Evolutionary conservation across 768 basidiomycete species (phyloP).

Genomic region (Tulasnella sp.): DNA sequence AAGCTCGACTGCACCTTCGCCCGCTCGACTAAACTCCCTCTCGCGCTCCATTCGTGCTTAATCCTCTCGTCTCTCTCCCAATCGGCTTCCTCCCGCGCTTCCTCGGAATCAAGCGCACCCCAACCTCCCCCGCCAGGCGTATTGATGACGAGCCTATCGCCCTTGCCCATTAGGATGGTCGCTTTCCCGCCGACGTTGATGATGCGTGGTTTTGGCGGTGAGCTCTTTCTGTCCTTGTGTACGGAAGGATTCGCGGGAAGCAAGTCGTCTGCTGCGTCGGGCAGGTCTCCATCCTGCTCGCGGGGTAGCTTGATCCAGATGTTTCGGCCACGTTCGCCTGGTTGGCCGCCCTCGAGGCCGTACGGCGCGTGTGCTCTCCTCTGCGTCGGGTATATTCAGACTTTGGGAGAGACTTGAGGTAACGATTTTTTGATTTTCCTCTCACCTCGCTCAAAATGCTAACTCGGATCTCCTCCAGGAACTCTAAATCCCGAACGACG

Average conservation of each 20-base stretch:
- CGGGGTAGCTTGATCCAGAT: slow-evolving; percentile 66
- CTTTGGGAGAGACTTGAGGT: not conserved
- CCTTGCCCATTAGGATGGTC: slow-evolving; percentile 84
- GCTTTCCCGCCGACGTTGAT: slow-evolving; percentile 93
- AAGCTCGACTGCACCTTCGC: slow-evolving; percentile 24
- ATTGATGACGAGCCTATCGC: slow-evolving; percentile 77
- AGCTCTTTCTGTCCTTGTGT: slow-evolving; percentile 3
- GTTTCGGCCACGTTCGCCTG: slow-evolving; percentile 73
- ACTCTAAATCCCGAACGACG: slow-evolving; percentile 79
- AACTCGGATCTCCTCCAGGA: slow-evolving; percentile 79
- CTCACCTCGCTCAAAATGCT: slow-evolving; percentile 84
- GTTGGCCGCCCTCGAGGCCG: slow-evolving; percentile 78
- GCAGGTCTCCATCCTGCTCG: slow-evolving; percentile 56
- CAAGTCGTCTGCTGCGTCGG: slow-evolving; percentile 44
- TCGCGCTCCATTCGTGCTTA: slow-evolving; percentile 26
- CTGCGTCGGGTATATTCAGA: slow-evolving; percentile 46
- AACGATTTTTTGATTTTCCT: not conserved
- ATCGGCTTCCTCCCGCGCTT: slow-evolving; percentile 36
- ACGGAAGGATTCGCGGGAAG: slow-evolving; percentile 19
- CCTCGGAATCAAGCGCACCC: slow-evolving; percentile 51
- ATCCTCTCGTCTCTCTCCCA: slow-evolving; percentile 29
- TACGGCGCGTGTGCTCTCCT: slow-evolving; percentile 85
- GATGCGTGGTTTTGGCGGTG: slow-evolving; percentile 47
- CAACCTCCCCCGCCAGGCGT: slow-evolving; percentile 93
- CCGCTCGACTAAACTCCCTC: slow-evolving; percentile 29